Evolutionary conservation across 2,329 filamentous ascomycete species (phyloP).

Genomic region (Diaporthe vaccinii): DNA sequence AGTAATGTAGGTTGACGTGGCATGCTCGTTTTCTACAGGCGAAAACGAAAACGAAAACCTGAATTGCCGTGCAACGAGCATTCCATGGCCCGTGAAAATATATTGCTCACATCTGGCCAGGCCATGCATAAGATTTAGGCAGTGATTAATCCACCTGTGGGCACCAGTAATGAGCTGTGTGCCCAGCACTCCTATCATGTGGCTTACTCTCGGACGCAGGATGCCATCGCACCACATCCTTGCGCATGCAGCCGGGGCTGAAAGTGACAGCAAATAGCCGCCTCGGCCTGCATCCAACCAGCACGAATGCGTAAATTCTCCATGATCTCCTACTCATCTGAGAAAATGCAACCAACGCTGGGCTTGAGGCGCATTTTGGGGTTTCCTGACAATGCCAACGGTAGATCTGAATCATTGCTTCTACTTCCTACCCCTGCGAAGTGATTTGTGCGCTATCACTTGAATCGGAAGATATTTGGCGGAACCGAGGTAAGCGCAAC

Average conservation of each 20-base stretch:
- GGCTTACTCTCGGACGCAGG: neutral
- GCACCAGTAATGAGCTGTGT: conserved; percentile 1
- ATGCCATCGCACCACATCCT: neutral
- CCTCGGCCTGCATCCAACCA: conserved; percentile 5
- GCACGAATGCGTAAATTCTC: neutral
- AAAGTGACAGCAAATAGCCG: conserved; percentile 23
- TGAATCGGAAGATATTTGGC: fast-evolving
- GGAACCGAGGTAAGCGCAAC: neutral
- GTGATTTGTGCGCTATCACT: neutral
- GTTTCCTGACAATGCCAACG: neutral
- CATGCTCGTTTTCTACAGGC: neutral
- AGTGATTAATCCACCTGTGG: neutral
- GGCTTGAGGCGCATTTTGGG: neutral
- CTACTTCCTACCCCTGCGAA: neutral
- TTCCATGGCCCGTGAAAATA: neutral
- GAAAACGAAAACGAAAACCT: conserved; percentile 22
- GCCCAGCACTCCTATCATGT: neutral
- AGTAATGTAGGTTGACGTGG: neutral
- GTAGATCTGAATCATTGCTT: neutral
- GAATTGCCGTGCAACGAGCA: conserved; percentile 1
- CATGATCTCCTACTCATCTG: too few species aligned
- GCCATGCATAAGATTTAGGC: neutral
- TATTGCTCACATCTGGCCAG: neutral
- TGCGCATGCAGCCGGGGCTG: conserved; percentile 18
- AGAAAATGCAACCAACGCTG: too few species aligned